A percentile compares a stretch with the other conserved stretches of the same genome.
These are phyloP conservation scores for Albophoma yamanashiensis DNA, from an alignment of 2,329 filamentous ascomycete species.

Conservation along the genomic window DNA sequence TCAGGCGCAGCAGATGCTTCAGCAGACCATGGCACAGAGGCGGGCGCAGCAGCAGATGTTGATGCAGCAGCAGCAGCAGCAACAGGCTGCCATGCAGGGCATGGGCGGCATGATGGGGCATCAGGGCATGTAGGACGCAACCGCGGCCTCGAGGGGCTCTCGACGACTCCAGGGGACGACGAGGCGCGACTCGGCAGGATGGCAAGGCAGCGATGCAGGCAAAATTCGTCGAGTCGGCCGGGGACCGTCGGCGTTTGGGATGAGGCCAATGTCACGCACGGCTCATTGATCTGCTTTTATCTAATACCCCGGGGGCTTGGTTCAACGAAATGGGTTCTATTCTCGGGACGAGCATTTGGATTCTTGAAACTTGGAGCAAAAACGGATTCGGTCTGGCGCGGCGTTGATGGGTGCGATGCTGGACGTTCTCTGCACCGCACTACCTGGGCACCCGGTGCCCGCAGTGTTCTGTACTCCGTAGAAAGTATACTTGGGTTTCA, in stretches of 20 bases:
- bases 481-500: not conserved
- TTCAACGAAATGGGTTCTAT: not conserved
- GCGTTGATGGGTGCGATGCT: not conserved
- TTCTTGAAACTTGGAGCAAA: not conserved
- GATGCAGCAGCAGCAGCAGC: constrained; percentile 24
- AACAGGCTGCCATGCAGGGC: constrained; percentile 32
- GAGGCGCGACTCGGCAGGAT: not conserved
- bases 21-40: constrained; percentile 20
- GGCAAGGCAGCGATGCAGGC: not conserved
- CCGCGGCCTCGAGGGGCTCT: too few relatives aligned
- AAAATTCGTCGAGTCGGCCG: not conserved
- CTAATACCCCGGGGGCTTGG: constrained; percentile 1
- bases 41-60: constrained; percentile 22
- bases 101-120: constrained; percentile 45
- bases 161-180: not conserved
- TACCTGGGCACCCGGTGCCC: not conserved
- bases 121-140: constrained; percentile 31
- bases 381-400: not conserved
- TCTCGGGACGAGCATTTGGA: not conserved
- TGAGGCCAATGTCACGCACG: not conserved
- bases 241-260: not conserved
- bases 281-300: not conserved
- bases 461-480: not conserved
- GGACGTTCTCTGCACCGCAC: not conserved
- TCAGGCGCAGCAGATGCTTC: constrained; percentile 25